Conservation (phyloP, 768 basidiomycete species). For the Boletus speciosus region DNA sequence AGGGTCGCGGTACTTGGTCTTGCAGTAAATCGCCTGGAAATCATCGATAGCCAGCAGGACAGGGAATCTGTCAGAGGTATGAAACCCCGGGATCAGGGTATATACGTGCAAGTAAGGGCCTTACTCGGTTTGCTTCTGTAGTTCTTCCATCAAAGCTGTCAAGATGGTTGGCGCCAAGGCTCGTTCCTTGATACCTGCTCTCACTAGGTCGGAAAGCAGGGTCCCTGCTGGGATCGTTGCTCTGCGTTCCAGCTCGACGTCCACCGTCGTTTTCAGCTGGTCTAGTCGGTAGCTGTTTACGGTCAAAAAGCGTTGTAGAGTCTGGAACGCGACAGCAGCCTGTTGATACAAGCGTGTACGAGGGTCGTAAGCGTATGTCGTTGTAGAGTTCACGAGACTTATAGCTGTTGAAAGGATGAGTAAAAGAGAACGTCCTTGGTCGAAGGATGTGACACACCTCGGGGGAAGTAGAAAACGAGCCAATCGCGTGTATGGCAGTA, state of each 20-base stretch:
- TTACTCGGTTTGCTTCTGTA: conserved; percentile 64
- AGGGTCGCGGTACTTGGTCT: conserved; percentile 68
- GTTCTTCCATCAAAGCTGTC: conserved; percentile 52
- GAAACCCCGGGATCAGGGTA: neutral
- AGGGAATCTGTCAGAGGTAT: conserved; percentile 49
- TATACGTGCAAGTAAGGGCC: conserved; percentile 15
- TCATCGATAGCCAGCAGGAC: conserved; percentile 87
- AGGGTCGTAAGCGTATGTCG: conserved; percentile 68
- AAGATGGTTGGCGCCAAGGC: conserved; percentile 53
- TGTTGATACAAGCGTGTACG: conserved; percentile 77
- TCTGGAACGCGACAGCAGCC: conserved; percentile 57
- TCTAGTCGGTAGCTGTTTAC: conserved; percentile 52
- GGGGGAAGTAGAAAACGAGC: conserved; percentile 84
- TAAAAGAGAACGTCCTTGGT: neutral
- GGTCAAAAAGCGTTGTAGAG: conserved; percentile 56
- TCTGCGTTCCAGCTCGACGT: conserved; percentile 46
- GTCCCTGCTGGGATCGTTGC: conserved; percentile 47
- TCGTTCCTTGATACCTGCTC: conserved; percentile 54
- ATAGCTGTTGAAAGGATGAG: conserved; percentile 35
- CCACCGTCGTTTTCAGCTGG: conserved; percentile 39
- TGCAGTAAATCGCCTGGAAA: conserved; percentile 74
- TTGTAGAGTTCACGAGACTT: conserved; percentile 70
- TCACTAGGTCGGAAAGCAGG: conserved; percentile 50
- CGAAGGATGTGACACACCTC: conserved; percentile 44
- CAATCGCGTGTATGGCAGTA: conserved; percentile 63